phyloP scores from a whole-genome alignment of 2,329 filamentous ascomycete genomes.

The Pyrenophora teres region DNA sequence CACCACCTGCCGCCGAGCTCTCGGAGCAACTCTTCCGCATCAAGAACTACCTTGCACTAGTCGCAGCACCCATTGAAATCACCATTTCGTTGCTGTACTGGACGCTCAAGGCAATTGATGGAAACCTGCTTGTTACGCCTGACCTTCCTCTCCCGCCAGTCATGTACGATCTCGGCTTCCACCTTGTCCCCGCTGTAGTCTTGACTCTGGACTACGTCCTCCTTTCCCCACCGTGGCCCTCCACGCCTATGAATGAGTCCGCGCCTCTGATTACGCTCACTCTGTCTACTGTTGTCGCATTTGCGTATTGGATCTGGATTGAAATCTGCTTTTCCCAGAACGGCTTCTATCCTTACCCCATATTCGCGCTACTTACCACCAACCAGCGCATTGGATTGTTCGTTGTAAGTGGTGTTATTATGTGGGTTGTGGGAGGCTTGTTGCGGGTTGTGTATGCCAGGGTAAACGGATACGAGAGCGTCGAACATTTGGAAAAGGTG shows the following conservation, averaged over 20 bases:
- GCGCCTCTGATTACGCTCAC: constrained; percentile 62
- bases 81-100: constrained; percentile 75
- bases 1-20: constrained; percentile 1
- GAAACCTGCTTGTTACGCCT: constrained; percentile 59
- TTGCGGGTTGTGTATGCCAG: constrained; percentile 72
- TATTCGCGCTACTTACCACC: constrained; percentile 72
- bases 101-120: constrained; percentile 62
- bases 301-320: constrained; percentile 77
- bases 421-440: constrained; percentile 70
- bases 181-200: constrained; percentile 66
- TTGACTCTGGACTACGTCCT: constrained; percentile 68
- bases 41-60: constrained; percentile 71
- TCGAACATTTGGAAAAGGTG: constrained; percentile 25
- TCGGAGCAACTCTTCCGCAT: constrained; percentile 62
- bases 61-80: constrained; percentile 70
- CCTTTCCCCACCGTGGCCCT: constrained; percentile 70
- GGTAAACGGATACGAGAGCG: constrained; percentile 60
- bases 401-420: constrained; percentile 68
- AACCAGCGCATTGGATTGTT: constrained; percentile 72
- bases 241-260: constrained; percentile 54
- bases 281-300: constrained; percentile 63
- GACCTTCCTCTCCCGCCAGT: constrained; percentile 48
- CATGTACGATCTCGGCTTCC: constrained; percentile 54
- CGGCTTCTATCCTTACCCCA: constrained; percentile 81
- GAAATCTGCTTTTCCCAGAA: constrained; percentile 72